phyloP scores from a whole-genome alignment of 345 rosid genomes.

The Heritiera littoralis region DNA sequence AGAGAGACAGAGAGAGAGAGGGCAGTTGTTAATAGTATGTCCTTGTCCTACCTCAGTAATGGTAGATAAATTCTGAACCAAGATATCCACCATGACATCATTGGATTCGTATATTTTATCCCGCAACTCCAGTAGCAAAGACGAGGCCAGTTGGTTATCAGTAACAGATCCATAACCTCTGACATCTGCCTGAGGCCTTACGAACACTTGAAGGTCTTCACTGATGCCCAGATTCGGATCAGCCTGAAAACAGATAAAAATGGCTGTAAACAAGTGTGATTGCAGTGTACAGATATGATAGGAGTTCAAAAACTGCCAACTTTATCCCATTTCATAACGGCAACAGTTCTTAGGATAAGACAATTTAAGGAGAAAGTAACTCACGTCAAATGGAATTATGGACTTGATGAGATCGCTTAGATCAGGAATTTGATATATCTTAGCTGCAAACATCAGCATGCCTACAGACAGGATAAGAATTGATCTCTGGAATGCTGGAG shows the following conservation, averaged over 20 bases:
- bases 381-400: constrained; percentile 57
- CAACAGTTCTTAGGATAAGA: not conserved
- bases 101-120: constrained; percentile 52
- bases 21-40: constrained; percentile 7
- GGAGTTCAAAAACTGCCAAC: constrained; percentile 4
- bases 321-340: not conserved
- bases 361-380: constrained; percentile 29
- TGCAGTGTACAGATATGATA: not conserved
- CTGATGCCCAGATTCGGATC: constrained; percentile 78
- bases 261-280: not conserved
- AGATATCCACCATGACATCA: constrained; percentile 42
- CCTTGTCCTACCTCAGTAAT: constrained; percentile 56
- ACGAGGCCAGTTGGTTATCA: constrained; percentile 68
- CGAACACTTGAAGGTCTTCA: constrained; percentile 67
- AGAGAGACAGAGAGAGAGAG: not conserved
- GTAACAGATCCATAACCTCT: constrained; percentile 65
- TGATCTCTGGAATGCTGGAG: constrained; percentile 63
- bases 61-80: constrained; percentile 54
- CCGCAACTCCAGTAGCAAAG: constrained; percentile 53
- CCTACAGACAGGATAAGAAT: constrained; percentile 55
- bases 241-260: constrained; percentile 44
- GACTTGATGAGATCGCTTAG: constrained; percentile 58
- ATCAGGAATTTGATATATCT: constrained; percentile 62
- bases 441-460: constrained; percentile 81
- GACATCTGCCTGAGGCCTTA: constrained; percentile 60